These are phyloP conservation scores for Meyerozyma elateridarum DNA, from an alignment of 1,139 yeast genomes.

Conservation along the genomic window DNA sequence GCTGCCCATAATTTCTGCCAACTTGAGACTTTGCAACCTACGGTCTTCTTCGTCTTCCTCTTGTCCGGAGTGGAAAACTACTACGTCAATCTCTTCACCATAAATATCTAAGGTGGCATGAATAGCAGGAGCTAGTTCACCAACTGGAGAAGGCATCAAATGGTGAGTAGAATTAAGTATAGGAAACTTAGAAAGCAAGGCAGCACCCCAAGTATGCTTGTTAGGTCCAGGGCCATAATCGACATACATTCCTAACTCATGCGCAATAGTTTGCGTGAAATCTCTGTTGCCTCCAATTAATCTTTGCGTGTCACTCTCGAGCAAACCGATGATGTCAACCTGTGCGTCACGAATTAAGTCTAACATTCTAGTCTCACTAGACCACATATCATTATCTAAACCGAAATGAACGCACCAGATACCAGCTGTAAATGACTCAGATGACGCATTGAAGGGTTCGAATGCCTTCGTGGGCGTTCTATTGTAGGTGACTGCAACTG, in stretches of 20 bases:
- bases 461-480: conserved; percentile 59
- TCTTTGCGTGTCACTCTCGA: conserved; percentile 92
- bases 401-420: conserved; percentile 99
- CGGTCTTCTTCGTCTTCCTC: conserved; percentile 96
- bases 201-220: conserved; percentile 98
- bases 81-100: conserved; percentile 82
- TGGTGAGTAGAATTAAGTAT: conserved; percentile 86
- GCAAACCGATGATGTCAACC: conserved; percentile 82
- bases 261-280: conserved; percentile 85
- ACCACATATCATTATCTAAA: conserved; percentile 97
- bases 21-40: conserved; percentile 72
- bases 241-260: conserved; percentile 88
- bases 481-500: conserved; percentile 42
- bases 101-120: conserved; percentile 92
- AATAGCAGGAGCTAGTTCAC: conserved; percentile 96
- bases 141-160: conserved; percentile 89
- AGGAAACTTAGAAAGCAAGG: conserved; percentile 88
- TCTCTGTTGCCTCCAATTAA: conserved; percentile 94
- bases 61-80: conserved; percentile 97
- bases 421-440: conserved; percentile 82
- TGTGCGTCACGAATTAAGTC: conserved; percentile 80
- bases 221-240: conserved; percentile 98
- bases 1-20: conserved; percentile 76
- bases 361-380: conserved; percentile 85
- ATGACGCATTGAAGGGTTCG: conserved; percentile 71